These are phyloP conservation scores for Quercus mongolica DNA, from an alignment of 306 rosid species.

Conservation along the genomic window DNA sequence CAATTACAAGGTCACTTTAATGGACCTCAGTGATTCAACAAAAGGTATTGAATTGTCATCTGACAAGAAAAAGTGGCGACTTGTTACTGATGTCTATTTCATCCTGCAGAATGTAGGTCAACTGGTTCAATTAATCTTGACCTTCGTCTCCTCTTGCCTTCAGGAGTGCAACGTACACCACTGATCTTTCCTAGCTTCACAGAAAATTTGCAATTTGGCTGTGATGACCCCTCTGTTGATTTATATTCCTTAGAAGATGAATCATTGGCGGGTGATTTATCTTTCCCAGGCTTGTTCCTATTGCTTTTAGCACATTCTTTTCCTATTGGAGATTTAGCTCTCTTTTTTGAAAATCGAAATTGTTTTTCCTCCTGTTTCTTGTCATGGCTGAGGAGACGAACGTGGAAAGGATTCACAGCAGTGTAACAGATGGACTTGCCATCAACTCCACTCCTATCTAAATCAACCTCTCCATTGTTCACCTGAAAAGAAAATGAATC, in stretches of 20 bases:
- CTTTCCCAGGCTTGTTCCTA: slow-evolving; percentile 21
- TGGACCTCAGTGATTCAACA: slow-evolving; percentile 28
- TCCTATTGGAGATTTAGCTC: slow-evolving; percentile 52
- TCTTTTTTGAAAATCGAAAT: slow-evolving; percentile 47
- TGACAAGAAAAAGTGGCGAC: neutral
- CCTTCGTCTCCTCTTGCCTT: slow-evolving; percentile 66
- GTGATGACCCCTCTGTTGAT: slow-evolving; percentile 23
- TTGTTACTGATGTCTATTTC: slow-evolving; percentile 16
- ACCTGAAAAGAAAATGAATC: slow-evolving; percentile 53
- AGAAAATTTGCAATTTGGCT: slow-evolving; percentile 48
- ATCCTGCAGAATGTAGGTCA: slow-evolving; percentile 47
- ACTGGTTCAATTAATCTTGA: slow-evolving; percentile 52
- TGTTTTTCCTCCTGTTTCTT: slow-evolving; percentile 27
- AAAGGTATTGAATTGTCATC: slow-evolving; percentile 14
- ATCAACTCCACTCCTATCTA: slow-evolving; percentile 44
- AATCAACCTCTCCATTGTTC: slow-evolving; percentile 71
- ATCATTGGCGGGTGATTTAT: slow-evolving; percentile 28
- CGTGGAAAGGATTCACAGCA: slow-evolving; percentile 57
- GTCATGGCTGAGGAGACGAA: slow-evolving; percentile 49
- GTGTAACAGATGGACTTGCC: slow-evolving; percentile 59
- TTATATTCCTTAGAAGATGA: slow-evolving; percentile 30
- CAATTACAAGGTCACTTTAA: slow-evolving; percentile 1
- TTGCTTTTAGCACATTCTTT: slow-evolving; percentile 27
- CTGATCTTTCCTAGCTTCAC: slow-evolving; percentile 51
- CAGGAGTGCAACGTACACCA: slow-evolving; percentile 56